These are phyloP conservation scores for Neurospora intermedia DNA, from an alignment of 495 filamentous ascomycete genomes.

Conservation along the genomic window DNA sequence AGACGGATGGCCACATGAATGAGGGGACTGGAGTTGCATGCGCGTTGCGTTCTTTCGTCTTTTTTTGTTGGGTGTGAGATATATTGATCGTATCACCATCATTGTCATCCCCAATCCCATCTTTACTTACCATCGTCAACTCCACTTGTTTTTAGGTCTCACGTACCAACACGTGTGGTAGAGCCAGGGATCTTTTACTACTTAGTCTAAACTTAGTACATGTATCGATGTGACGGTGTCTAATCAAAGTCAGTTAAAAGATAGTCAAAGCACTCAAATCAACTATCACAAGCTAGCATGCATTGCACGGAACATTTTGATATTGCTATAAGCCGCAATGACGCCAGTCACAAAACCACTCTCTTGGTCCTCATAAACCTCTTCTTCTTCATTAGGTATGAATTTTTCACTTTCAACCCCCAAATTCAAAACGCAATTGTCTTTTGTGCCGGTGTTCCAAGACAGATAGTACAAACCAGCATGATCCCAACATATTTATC, in stretches of 20 bases:
- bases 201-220: too few species aligned
- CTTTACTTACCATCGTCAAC: too few species aligned
- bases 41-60: background rate
- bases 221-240: too few species aligned
- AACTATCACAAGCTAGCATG: background rate
- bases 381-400: background rate
- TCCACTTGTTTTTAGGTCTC: too few species aligned
- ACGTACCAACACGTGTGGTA: background rate
- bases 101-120: background rate
- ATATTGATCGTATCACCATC: background rate
- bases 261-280: background rate
- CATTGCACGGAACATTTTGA: background rate
- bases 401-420: background rate
- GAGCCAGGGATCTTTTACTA: background rate
- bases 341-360: background rate
- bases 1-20: constrained; percentile 1
- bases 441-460: background rate
- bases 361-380: background rate
- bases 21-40: background rate
- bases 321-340: background rate
- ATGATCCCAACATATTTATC: background rate
- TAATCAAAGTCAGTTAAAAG: too few species aligned
- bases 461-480: background rate
- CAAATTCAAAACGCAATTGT: background rate
- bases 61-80: too few species aligned